A percentile compares a stretch with the other conserved stretches of the same genome.
Evolutionary conservation across 306 rosid genomes (phyloP).

Genomic region (Fagus sylvatica): DNA sequence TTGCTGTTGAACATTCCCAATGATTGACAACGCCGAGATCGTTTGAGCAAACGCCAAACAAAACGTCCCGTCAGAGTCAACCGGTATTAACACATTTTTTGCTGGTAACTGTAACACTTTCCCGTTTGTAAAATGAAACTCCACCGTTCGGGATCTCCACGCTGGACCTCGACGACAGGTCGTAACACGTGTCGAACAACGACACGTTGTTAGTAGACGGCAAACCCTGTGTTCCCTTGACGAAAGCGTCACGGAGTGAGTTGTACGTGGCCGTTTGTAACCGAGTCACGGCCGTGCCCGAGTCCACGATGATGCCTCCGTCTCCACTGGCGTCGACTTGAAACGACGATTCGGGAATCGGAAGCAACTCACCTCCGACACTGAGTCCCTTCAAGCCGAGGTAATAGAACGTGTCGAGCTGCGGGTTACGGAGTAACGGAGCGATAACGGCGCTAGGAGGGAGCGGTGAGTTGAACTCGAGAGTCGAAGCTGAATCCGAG

Average conservation of each 20-base stretch:
- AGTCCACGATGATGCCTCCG: conserved; percentile 79
- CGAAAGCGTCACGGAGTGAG: conserved; percentile 58
- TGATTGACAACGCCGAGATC: conserved; percentile 54
- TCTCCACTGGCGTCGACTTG: conserved; percentile 41
- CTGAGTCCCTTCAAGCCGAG: conserved; percentile 63
- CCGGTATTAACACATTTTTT: conserved; percentile 74
- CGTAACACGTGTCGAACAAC: conserved; percentile 78
- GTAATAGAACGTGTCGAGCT: conserved; percentile 67
- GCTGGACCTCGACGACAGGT: conserved; percentile 61
- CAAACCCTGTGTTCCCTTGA: conserved; percentile 41
- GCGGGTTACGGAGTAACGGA: conserved; percentile 53
- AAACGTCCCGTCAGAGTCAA: conserved; percentile 79
- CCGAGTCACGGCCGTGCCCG: conserved; percentile 96
- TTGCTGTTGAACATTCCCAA: conserved; percentile 88
- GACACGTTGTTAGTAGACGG: conserved; percentile 42
- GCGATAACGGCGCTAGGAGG: conserved; percentile 62
- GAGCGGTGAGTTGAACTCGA: conserved; percentile 63
- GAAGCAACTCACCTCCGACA: conserved; percentile 60
- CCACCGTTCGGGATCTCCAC: conserved; percentile 82
- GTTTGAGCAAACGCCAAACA: conserved; percentile 91
- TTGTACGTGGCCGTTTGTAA: conserved; percentile 57
- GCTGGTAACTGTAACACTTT: conserved; percentile 69
- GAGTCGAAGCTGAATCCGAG: conserved; percentile 71
- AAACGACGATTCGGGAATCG: conserved; percentile 48
- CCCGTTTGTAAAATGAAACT: conserved; percentile 61